Conservation (phyloP, 768 basidiomycete genomes). For the Kwoniella shandongensis region DNA sequence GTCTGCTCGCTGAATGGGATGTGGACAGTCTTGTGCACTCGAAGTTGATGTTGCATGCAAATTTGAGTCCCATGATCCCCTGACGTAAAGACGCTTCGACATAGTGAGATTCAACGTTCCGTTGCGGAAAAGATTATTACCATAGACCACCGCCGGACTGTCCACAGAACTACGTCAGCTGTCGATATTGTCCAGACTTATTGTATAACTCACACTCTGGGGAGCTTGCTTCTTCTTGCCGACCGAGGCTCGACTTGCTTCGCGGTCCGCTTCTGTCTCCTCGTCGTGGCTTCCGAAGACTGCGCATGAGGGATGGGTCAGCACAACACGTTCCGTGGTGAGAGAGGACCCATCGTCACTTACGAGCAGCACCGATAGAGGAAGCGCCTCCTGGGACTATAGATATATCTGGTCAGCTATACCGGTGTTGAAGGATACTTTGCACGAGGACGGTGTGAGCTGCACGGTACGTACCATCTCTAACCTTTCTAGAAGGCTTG, state of each 20-base stretch:
- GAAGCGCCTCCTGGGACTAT: slow-evolving; percentile 45
- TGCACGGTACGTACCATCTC: slow-evolving; percentile 38
- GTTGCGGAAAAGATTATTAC: too few relatives aligned
- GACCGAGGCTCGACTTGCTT: slow-evolving; percentile 15
- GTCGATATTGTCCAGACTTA: too few relatives aligned
- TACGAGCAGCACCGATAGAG: slow-evolving; percentile 40
- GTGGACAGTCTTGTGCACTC: too few relatives aligned
- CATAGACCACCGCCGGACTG: neutral
- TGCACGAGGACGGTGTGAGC: neutral
- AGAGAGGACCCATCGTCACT: slow-evolving; percentile 19
- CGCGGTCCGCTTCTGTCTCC: slow-evolving; percentile 40
- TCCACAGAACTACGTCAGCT: neutral
- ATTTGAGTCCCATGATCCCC: too few relatives aligned
- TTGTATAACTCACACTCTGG: slow-evolving; percentile 12
- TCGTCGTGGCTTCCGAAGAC: slow-evolving; percentile 44
- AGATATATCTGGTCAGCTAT: too few relatives aligned
- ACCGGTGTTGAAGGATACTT: neutral
- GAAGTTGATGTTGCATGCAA: too few relatives aligned
- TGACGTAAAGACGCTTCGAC: too few relatives aligned
- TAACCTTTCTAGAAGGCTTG: slow-evolving; percentile 47
- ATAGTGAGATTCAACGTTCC: too few relatives aligned
- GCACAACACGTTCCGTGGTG: neutral
- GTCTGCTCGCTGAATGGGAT: too few relatives aligned
- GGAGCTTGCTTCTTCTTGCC: slow-evolving; percentile 40
- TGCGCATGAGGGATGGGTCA: slow-evolving; percentile 1